Evolutionary conservation across 306 rosid species (phyloP).

Genomic region (Fagus crenata): DNA sequence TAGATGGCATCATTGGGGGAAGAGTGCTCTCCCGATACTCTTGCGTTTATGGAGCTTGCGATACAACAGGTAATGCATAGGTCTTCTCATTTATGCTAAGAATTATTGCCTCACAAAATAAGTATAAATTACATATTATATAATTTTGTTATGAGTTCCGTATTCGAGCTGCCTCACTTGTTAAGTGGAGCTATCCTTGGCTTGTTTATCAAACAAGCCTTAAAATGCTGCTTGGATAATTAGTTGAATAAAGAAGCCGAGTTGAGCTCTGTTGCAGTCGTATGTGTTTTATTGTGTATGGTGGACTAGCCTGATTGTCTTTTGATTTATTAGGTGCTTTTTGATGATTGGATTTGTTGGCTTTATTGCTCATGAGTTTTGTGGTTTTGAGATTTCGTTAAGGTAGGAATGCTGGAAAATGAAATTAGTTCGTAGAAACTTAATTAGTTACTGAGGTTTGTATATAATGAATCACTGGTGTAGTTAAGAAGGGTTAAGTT

Average conservation of each 20-base stretch:
- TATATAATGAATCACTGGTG: not conserved
- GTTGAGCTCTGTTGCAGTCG: not conserved
- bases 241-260: not conserved
- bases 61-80: constrained; percentile 52
- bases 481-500: not conserved
- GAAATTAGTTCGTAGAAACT: not conserved
- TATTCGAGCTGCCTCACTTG: too few relatives aligned
- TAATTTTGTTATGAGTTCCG: too few relatives aligned
- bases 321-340: not conserved
- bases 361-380: not conserved
- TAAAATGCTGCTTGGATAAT: not conserved
- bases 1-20: constrained; percentile 40
- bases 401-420: not conserved
- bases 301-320: not conserved
- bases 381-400: not conserved
- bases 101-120: not conserved
- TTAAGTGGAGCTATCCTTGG: not conserved
- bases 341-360: not conserved
- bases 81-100: not conserved
- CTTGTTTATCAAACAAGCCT: not conserved
- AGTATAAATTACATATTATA: too few relatives aligned
- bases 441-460: not conserved
- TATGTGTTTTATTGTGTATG: not conserved
- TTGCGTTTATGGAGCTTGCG: constrained; percentile 72
- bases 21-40: constrained; percentile 30